Evolutionary conservation across 345 rosid species (phyloP).

Genomic region (Salix arbutifolia): DNA sequence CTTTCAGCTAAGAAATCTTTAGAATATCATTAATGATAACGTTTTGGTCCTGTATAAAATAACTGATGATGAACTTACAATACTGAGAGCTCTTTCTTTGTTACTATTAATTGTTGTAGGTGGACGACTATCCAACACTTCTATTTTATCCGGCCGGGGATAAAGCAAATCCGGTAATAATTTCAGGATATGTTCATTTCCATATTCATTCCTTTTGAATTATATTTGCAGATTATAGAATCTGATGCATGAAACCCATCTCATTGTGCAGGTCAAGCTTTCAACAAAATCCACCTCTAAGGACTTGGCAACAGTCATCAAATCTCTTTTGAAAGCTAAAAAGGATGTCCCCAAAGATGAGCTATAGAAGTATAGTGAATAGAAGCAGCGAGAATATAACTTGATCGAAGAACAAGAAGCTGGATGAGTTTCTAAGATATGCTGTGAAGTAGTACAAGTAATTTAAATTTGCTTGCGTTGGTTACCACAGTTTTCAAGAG

Average conservation of each 20-base stretch:
- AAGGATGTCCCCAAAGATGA: slow-evolving; percentile 49
- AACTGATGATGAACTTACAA: not conserved
- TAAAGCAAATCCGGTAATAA: slow-evolving; percentile 45
- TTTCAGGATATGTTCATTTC: not conserved
- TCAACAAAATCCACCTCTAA: slow-evolving; percentile 53
- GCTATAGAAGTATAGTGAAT: slow-evolving; percentile 33
- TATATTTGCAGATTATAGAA: not conserved
- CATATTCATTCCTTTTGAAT: not conserved
- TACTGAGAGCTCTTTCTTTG: not conserved
- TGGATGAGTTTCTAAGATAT: slow-evolving; percentile 11
- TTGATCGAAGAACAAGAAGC: not conserved
- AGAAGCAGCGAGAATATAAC: not conserved
- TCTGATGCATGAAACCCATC: slow-evolving; percentile 12
- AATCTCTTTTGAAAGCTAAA: slow-evolving; percentile 42
- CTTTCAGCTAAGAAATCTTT: not conserved
- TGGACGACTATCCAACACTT: slow-evolving; percentile 61
- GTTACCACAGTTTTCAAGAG: not conserved
- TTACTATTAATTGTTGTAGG: slow-evolving; percentile 37
- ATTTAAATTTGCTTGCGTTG: not conserved
- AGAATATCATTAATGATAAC: not conserved
- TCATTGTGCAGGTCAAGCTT: slow-evolving; percentile 47
- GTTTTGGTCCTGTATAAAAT: not conserved
- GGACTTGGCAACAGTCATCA: slow-evolving; percentile 48
- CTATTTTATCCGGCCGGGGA: slow-evolving; percentile 54
- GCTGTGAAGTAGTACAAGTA: not conserved